Base-by-base conservation (phyloP, 2,329 filamentous ascomycete genomes). In the Aspergillus pseudoglaucus region DNA sequence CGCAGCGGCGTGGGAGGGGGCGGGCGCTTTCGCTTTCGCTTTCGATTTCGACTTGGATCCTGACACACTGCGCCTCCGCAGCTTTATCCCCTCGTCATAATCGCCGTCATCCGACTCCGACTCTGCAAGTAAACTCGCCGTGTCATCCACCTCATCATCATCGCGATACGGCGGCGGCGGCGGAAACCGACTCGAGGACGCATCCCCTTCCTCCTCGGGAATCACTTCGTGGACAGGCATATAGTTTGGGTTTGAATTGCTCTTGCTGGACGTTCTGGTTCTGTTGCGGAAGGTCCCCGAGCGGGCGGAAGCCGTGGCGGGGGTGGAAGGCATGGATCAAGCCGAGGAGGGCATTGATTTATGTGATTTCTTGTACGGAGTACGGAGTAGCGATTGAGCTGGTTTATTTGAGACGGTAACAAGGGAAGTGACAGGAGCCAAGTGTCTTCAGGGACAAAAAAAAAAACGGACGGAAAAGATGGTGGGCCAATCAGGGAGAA, bases 161-260 rank as follows among this genome's bases (percentile, higher is more conserved):
- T 45, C 44, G 14, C 44, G 42, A 25, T 56, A 18, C 23, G 22
- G 27, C 30, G 32, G 43, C 22, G 12, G 43, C 23, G 2, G 42
- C n/a, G 25, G 10, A 10, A 30, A 12, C 10, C 25, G 25, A 30
- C 25, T 30, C 25, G 25, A 30, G 25, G 25, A 38, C 15, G 35
- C 18, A 38, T 38, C 18, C 18, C 35, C 38, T 23, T 51, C 44
- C 41, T 58, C 55, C 17, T 58, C 55, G 38, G 55, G 52, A 44
- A 58, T 55, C 25, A 52, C 46, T 10, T 52, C 47, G 17, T 55
- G 52, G 12, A 59, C 17, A 7, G 53, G 55, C 23, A 53, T 45
- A 37, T 59, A 53, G 23, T 12, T 30, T 12, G 3, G 4, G 3
- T 4, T 30, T 5, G 44, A 46, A 30, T 54, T 48, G 46, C 25